Evolutionary conservation across 2,329 filamentous ascomycete genomes (phyloP).

Genomic region (Aspergillus sp.): DNA sequence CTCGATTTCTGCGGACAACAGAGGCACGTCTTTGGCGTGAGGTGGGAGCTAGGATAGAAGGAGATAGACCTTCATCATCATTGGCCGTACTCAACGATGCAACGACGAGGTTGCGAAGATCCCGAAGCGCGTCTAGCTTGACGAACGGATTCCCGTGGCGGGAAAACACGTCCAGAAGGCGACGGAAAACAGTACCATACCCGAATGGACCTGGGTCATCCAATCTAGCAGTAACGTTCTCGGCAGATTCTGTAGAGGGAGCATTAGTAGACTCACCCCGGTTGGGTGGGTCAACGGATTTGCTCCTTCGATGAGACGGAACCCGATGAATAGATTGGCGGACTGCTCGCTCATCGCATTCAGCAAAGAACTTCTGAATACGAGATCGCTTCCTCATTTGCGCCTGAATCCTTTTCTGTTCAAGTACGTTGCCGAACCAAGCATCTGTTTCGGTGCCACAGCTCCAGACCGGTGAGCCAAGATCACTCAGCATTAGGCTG

Average conservation of each 20-base stretch:
- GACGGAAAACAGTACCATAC: constrained; percentile 78
- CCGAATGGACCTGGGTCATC: constrained; percentile 62
- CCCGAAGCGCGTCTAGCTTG: constrained; percentile 81
- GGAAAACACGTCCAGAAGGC: constrained; percentile 82
- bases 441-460: constrained; percentile 89
- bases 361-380: constrained; percentile 44
- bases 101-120: constrained; percentile 80
- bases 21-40: constrained; percentile 14
- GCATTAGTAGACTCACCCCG: constrained; percentile 7
- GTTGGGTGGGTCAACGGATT: constrained; percentile 37
- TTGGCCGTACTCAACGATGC: constrained; percentile 69
- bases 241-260: not conserved
- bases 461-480: constrained; percentile 84
- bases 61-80: constrained; percentile 32
- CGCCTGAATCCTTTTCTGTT: constrained; percentile 52
- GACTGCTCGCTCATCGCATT: constrained; percentile 39
- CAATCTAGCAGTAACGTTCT: not conserved
- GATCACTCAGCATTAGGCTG: constrained; percentile 83
- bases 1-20: constrained; percentile 22
- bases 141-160: constrained; percentile 85
- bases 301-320: constrained; percentile 35
- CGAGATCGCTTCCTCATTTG: constrained; percentile 47
- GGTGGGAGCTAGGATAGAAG: constrained; percentile 9
- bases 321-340: constrained; percentile 30
- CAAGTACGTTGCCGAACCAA: constrained; percentile 69